phyloP scores from a whole-genome alignment of 139 green algal species.

The Medakamo hakoo region DNA sequence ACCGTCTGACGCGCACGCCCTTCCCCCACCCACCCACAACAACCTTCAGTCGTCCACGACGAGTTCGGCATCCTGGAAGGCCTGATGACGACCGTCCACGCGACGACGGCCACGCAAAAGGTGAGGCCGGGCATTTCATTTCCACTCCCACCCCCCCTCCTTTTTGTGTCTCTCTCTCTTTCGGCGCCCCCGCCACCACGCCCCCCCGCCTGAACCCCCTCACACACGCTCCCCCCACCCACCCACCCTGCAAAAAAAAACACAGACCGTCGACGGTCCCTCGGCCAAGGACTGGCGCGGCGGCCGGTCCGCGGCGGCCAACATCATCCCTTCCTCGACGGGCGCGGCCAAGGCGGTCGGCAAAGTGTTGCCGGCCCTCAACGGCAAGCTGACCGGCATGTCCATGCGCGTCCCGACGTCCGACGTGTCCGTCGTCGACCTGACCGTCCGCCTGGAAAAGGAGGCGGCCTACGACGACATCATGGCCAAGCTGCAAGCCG shows the following conservation, averaged over 20 bases:
- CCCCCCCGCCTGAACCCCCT: too few species aligned
- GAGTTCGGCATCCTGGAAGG: conserved; percentile 67
- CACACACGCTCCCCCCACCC: too few species aligned
- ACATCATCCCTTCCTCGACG: conserved; percentile 97
- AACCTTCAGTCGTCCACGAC: conserved; percentile 73
- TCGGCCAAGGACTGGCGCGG: conserved; percentile 94
- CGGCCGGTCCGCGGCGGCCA: conserved; percentile 65
- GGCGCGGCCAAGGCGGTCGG: conserved; percentile 88
- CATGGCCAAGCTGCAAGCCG: conserved; percentile 66
- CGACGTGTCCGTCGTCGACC: conserved; percentile 93
- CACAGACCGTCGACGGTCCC: conserved; percentile 93
- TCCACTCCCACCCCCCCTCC: conserved; percentile 25
- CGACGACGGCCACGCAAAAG: conserved; percentile 91
- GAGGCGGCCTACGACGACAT: conserved; percentile 79
- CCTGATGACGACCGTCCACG: conserved; percentile 56
- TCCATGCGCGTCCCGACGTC: conserved; percentile 90
- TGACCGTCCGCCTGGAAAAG: conserved; percentile 82
- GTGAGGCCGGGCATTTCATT: too few species aligned
- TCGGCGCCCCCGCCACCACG: too few species aligned
- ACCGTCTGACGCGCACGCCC: too few species aligned
- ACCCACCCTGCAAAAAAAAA: too few species aligned
- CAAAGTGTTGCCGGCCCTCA: conserved; percentile 81
- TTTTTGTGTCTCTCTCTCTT: too few species aligned
- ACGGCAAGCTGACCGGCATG: conserved; percentile 98
- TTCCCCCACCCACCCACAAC: too few species aligned